These are phyloP conservation scores for Nakataea oryzae DNA, from an alignment of 2,329 filamentous ascomycete species.

Conservation along the genomic window DNA sequence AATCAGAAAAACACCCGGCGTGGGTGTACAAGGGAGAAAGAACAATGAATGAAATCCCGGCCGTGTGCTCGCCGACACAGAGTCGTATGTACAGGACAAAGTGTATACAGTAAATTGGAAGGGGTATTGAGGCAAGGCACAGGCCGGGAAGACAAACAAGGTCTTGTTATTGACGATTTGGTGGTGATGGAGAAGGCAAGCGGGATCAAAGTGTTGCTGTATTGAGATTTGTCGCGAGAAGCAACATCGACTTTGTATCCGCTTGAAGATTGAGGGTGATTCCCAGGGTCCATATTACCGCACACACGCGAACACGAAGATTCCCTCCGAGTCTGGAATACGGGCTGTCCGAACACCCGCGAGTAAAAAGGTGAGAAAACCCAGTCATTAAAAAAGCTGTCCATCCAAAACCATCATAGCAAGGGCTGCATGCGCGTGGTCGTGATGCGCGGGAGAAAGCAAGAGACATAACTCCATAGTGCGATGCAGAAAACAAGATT, in stretches of 20 bases:
- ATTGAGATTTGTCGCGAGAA: neutral
- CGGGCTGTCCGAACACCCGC: neutral
- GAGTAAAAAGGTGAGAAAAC: neutral
- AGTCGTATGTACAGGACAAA: neutral
- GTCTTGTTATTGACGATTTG: conserved; percentile 1
- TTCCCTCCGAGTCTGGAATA: neutral
- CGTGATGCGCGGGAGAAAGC: conserved; percentile 10
- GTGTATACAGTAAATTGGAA: conserved; percentile 1
- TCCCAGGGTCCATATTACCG: neutral
- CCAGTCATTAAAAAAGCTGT: conserved; percentile 14
- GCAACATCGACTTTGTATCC: neutral
- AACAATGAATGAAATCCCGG: neutral
- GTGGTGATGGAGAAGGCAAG: neutral
- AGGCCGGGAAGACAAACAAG: neutral
- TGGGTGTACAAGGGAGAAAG: neutral
- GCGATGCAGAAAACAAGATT: conserved; percentile 18
- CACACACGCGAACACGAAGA: neutral
- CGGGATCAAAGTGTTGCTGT: neutral
- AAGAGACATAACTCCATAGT: conserved; percentile 20
- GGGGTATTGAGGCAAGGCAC: neutral
- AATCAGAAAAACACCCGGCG: conserved; percentile 27
- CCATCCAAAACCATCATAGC: conserved; percentile 24
- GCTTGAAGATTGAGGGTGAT: neutral
- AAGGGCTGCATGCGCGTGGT: conserved; percentile 17
- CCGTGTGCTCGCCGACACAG: conserved; percentile 4